Percentiles rank a stretch among this genome's conserved stretches.
Evolutionary conservation across 2,329 filamentous ascomycete species (phyloP).

Genomic region (Colletotrichum gloeosporioides): DNA sequence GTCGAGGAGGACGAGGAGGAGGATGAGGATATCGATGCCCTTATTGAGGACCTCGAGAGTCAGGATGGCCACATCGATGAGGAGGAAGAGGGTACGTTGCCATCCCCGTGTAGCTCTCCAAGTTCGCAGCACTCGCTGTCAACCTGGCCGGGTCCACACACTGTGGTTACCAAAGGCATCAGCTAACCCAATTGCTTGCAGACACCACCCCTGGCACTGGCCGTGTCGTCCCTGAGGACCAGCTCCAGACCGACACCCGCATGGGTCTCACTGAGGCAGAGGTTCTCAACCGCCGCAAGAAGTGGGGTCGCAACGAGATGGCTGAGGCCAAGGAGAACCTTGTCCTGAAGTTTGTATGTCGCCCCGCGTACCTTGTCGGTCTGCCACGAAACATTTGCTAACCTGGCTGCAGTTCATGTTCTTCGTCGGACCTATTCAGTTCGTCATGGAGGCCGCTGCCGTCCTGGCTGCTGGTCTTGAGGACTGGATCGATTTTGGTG

Average conservation of each 20-base stretch:
- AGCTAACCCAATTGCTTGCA: neutral
- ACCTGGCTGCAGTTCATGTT: constrained; percentile 54
- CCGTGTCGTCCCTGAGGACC: constrained; percentile 72
- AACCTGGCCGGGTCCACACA: neutral
- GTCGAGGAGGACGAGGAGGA: constrained; percentile 70
- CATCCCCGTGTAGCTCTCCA: neutral
- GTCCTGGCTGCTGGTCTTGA: constrained; percentile 82
- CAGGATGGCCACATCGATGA: constrained; percentile 75
- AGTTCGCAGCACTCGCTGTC: neutral
- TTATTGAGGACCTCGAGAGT: constrained; percentile 88
- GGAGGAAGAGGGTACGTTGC: constrained; percentile 58
- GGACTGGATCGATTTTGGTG: constrained; percentile 93
- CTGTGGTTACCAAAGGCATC: neutral
- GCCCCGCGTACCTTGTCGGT: neutral
- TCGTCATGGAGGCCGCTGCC: constrained; percentile 89
- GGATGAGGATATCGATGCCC: constrained; percentile 82
- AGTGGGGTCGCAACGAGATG: constrained; percentile 83
- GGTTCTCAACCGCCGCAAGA: constrained; percentile 67
- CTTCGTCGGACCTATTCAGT: constrained; percentile 90
- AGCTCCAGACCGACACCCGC: constrained; percentile 78
- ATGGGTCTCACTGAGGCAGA: constrained; percentile 76
- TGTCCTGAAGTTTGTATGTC: constrained; percentile 73
- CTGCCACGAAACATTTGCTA: neutral
- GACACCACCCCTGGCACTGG: constrained; percentile 55
- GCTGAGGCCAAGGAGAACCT: constrained; percentile 90